These are phyloP conservation scores for Lojkania enalia DNA, from an alignment of 2,329 filamentous ascomycete genomes.

Conservation along the genomic window DNA sequence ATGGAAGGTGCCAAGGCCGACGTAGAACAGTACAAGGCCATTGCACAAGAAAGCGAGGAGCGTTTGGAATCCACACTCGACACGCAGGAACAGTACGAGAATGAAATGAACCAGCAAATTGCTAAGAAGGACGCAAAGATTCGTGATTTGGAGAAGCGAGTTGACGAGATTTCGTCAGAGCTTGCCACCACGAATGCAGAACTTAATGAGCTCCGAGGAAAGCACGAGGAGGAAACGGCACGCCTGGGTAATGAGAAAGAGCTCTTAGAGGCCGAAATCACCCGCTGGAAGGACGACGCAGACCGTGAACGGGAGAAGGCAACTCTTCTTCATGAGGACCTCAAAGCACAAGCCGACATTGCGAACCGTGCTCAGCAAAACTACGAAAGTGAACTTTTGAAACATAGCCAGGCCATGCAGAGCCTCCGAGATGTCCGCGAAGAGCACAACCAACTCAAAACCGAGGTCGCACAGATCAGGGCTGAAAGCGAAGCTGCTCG, in stretches of 20 bases:
- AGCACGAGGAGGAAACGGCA: conserved; percentile 74
- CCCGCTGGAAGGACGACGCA: conserved; percentile 79
- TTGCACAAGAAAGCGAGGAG: conserved; percentile 86
- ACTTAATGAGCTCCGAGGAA: conserved; percentile 76
- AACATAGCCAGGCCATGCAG: conserved; percentile 94
- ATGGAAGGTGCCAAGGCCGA: conserved; percentile 80
- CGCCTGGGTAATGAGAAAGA: conserved; percentile 80
- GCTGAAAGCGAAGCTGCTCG: conserved; percentile 86
- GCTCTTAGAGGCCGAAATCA: conserved; percentile 75
- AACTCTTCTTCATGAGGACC: conserved; percentile 84
- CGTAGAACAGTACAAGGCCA: conserved; percentile 83
- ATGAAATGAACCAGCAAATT: conserved; percentile 77
- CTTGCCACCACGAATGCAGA: conserved; percentile 80
- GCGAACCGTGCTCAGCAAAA: conserved; percentile 90
- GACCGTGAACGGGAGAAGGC: conserved; percentile 78
- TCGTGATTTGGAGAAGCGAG: conserved; percentile 77
- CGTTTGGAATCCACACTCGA: conserved; percentile 77
- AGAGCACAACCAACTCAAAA: conserved; percentile 81
- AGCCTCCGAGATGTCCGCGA: conserved; percentile 75
- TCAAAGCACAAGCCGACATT: conserved; percentile 91
- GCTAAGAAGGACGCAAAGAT: conserved; percentile 79
- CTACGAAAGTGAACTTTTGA: conserved; percentile 91
- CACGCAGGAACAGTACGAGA: conserved; percentile 70
- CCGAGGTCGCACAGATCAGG: conserved; percentile 72
- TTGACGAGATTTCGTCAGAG: conserved; percentile 82